These are phyloP conservation scores for Penicillium waksmanii DNA, from an alignment of 495 filamentous ascomycete genomes.

Conservation along the genomic window DNA sequence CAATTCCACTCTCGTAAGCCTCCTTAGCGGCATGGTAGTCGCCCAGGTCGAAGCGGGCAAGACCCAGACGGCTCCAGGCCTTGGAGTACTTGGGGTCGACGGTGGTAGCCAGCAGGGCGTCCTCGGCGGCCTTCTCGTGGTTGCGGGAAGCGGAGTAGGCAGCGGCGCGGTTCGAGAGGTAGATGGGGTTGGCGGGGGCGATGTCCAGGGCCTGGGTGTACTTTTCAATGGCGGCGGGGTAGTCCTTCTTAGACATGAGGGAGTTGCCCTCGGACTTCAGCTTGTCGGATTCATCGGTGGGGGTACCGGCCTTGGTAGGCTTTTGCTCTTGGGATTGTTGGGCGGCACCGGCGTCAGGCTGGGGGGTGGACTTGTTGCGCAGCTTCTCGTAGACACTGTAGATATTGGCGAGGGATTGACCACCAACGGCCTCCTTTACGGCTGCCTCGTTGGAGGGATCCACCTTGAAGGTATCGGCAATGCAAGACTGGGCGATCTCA, in stretches of 20 bases:
- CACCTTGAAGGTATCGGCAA: slow-evolving; percentile 91
- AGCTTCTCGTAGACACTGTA: slow-evolving; percentile 96
- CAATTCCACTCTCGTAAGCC: slow-evolving; percentile 90
- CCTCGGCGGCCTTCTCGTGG: slow-evolving; percentile 76
- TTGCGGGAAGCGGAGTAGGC: slow-evolving; percentile 81
- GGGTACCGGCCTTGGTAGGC: slow-evolving; percentile 37
- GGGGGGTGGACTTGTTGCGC: slow-evolving; percentile 63
- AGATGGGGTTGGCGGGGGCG: slow-evolving; percentile 87
- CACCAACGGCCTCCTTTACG: slow-evolving; percentile 74
- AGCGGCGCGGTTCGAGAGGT: slow-evolving; percentile 95
- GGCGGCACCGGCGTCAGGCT: slow-evolving; percentile 23
- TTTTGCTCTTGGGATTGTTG: slow-evolving; percentile 29
- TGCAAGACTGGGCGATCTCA: slow-evolving; percentile 90
- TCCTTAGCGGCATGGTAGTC: slow-evolving; percentile 92
- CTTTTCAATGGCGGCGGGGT: slow-evolving; percentile 73
- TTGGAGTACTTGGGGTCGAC: slow-evolving; percentile 94
- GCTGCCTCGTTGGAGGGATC: slow-evolving; percentile 78
- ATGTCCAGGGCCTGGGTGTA: slow-evolving; percentile 85
- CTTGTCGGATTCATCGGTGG: slow-evolving; percentile 72
- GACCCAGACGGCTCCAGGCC: slow-evolving; percentile 89
- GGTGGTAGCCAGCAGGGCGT: slow-evolving; percentile 85
- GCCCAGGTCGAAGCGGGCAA: slow-evolving; percentile 86
- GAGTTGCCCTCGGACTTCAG: slow-evolving; percentile 92
- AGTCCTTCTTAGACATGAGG: slow-evolving; percentile 92
- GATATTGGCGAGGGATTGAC: slow-evolving; percentile 84